These are phyloP conservation scores for Gamsiella multidivaricata DNA, from an alignment of 192 early-diverging fungal genomes.

Conservation along the genomic window DNA sequence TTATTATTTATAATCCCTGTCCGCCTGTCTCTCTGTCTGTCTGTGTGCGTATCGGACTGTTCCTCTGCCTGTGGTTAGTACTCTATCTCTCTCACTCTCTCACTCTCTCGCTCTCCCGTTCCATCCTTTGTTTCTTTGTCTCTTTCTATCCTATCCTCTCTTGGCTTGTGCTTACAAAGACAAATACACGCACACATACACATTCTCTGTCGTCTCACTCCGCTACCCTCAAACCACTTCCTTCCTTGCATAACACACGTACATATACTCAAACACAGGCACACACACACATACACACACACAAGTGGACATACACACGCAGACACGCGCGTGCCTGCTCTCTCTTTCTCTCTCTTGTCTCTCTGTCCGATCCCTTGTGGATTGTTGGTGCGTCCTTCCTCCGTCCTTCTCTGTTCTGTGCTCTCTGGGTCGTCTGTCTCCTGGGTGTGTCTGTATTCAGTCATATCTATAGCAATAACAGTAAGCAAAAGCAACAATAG, in stretches of 20 bases:
- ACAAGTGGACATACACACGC: not conserved
- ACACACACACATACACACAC: slow-evolving; percentile 7
- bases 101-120: slow-evolving; percentile 23
- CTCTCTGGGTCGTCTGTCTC: not conserved
- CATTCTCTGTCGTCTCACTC: not conserved
- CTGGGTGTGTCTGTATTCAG: not conserved
- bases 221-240: no score
- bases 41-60: not conserved
- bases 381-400: slow-evolving; percentile 1
- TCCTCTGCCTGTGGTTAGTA: not conserved
- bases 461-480: not conserved
- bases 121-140: slow-evolving; percentile 5
- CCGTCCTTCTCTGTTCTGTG: not conserved
- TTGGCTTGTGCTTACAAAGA: slow-evolving; percentile 16
- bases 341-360: slow-evolving; percentile 12
- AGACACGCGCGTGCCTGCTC: slow-evolving; percentile 2
- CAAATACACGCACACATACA: slow-evolving; percentile 3
- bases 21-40: not conserved
- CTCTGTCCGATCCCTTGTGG: not conserved
- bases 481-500: not conserved
- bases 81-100: slow-evolving; percentile 5
- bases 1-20: no score
- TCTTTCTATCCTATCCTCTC: not conserved
- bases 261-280: not conserved
- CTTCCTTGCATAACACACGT: no score